A percentile compares a stretch with the other conserved stretches of the same genome.
Evolutionary conservation across 139 green algal genomes (phyloP).

Genomic region (Haematococcus sp.): DNA sequence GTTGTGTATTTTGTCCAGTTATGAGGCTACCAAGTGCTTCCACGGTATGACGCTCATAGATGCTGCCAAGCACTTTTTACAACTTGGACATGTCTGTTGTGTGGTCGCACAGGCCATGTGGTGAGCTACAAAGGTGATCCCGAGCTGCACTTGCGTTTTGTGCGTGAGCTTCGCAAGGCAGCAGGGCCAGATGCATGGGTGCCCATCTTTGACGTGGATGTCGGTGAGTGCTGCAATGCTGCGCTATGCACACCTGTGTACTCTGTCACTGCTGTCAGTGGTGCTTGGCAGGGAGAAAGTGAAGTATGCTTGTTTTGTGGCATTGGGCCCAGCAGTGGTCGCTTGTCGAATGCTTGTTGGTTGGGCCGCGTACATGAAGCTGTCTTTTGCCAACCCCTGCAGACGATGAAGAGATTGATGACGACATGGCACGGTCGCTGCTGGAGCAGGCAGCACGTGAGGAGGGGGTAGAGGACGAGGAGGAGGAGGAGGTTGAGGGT

Average conservation of each 20-base stretch:
- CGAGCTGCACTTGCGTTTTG: background rate
- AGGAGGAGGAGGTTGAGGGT: slow-evolving; percentile 2
- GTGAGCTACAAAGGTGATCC: too few species aligned
- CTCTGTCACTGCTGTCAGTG: too few species aligned
- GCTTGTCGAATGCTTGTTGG: too few species aligned
- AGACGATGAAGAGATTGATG: background rate
- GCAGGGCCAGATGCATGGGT: slow-evolving; percentile 11
- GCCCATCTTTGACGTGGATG: slow-evolving; percentile 8
- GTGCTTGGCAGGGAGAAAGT: too few species aligned
- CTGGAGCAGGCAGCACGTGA: background rate
- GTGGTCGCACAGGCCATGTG: too few species aligned
- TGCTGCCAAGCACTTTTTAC: too few species aligned
- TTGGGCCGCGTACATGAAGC: background rate
- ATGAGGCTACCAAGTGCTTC: background rate
- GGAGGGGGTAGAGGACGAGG: slow-evolving; percentile 1
- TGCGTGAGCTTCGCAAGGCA: background rate
- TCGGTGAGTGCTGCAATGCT: background rate
- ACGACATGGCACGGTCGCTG: background rate
- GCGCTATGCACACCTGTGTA: too few species aligned
- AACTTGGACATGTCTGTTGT: too few species aligned
- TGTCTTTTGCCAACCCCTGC: background rate
- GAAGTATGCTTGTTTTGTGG: too few species aligned
- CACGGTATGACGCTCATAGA: slow-evolving; percentile 12
- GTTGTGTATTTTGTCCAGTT: slow-evolving; percentile 51
- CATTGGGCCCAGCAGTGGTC: too few species aligned